Evolutionary conservation across 2,329 filamentous ascomycete species (phyloP).

Genomic region (Sporothrix pallida): DNA sequence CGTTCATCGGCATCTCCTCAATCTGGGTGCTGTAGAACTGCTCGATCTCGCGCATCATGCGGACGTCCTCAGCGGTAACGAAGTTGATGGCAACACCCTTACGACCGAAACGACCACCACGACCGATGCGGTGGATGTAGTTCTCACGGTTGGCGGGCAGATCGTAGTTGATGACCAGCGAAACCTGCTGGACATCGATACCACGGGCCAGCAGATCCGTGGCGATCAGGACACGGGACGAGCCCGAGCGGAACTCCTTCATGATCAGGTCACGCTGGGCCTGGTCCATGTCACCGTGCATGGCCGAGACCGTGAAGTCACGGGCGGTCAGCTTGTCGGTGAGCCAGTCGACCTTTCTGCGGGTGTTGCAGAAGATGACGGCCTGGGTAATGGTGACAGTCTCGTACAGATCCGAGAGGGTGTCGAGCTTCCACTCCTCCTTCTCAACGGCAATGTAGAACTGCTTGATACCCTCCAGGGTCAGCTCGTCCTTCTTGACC

Average conservation of each 20-base stretch:
- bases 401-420: slow-evolving; percentile 97
- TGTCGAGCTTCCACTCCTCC: slow-evolving; percentile 99
- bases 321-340: slow-evolving; percentile 98
- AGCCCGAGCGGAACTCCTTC: slow-evolving; percentile 99
- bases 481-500: slow-evolving; percentile 99
- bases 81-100: slow-evolving; percentile 99
- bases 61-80: slow-evolving; percentile 97
- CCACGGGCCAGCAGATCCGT: slow-evolving; percentile 97
- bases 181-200: slow-evolving; percentile 99
- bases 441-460: slow-evolving; percentile 99
- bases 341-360: slow-evolving; percentile 99
- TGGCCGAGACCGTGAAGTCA: slow-evolving; percentile 99
- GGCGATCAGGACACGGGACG: slow-evolving; percentile 97
- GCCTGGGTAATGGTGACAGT: slow-evolving; percentile 99
- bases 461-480: slow-evolving; percentile 99
- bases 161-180: slow-evolving; percentile 99
- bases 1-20: slow-evolving; percentile 99
- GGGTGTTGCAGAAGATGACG: slow-evolving; percentile 99
- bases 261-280: slow-evolving; percentile 98
- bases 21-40: slow-evolving; percentile 99
- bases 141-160: slow-evolving; percentile 98
- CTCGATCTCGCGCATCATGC: slow-evolving; percentile 99
- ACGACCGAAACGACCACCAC: slow-evolving; percentile 98
- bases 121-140: slow-evolving; percentile 99
- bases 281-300: slow-evolving; percentile 99